These are phyloP conservation scores for Xerophyta viscosa DNA, from an alignment of 106 monocot species.

Conservation along the genomic window DNA sequence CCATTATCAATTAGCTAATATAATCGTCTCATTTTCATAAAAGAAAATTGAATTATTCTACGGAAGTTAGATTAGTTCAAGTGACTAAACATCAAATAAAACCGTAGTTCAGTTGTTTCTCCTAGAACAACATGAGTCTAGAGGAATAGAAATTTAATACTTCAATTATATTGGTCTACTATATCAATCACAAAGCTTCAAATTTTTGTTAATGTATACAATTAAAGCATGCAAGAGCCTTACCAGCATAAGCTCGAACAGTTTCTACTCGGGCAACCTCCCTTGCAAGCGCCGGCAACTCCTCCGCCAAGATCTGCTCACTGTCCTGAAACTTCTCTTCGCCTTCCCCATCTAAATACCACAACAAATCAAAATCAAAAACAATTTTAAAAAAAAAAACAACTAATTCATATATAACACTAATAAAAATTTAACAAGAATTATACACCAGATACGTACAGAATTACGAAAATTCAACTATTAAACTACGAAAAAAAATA, in stretches of 20 bases:
- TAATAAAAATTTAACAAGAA: background rate
- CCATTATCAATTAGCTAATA: too few species aligned
- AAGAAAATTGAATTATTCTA: too few species aligned
- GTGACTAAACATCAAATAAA: too few species aligned
- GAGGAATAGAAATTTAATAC: too few species aligned
- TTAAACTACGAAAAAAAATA: constrained; percentile 15
- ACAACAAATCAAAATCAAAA: background rate
- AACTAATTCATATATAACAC: background rate
- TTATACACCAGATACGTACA: background rate
- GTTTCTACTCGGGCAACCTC: constrained; percentile 88
- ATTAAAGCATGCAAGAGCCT: background rate
- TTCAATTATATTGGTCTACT: background rate
- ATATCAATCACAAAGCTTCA: too few species aligned
- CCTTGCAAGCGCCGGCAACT: constrained; percentile 66
- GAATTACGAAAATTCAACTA: background rate
- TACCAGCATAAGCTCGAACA: constrained; percentile 73
- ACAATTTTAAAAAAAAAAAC: background rate
- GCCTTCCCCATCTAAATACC: constrained; percentile 12
- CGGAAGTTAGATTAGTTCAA: too few species aligned
- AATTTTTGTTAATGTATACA: too few species aligned
- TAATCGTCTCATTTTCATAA: too few species aligned
- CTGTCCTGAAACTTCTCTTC: constrained; percentile 16
- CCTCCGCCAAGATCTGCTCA: constrained; percentile 48
- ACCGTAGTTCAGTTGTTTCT: too few species aligned
- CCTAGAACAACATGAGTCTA: too few species aligned